Percentiles rank a stretch among this genome's conserved stretches.
These are phyloP conservation scores for Nemania sp. DNA, from an alignment of 2,329 filamentous ascomycete species.

Conservation along the genomic window DNA sequence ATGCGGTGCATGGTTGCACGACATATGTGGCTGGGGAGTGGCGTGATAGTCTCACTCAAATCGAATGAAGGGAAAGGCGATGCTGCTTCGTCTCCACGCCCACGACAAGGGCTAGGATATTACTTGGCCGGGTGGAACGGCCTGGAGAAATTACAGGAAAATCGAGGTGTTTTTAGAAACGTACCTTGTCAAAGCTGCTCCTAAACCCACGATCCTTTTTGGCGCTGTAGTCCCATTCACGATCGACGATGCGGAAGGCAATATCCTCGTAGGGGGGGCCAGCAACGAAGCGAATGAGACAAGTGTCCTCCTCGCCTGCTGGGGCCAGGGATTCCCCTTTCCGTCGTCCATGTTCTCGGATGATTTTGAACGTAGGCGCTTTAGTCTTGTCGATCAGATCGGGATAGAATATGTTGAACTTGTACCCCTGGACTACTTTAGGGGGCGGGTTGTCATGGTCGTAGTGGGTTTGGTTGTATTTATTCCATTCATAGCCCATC, in stretches of 20 bases:
- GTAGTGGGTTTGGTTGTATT: conserved; percentile 99
- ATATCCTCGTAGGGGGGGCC: conserved; percentile 96
- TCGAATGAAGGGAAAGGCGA: conserved; percentile 16
- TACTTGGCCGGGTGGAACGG: conserved; percentile 4
- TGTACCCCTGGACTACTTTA: conserved; percentile 98
- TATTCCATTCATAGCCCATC: conserved; percentile 99
- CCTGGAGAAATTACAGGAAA: conserved; percentile 24
- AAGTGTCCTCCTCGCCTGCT: conserved; percentile 95
- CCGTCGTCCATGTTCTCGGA: conserved; percentile 87
- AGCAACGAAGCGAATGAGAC: conserved; percentile 92
- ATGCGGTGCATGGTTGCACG: conserved; percentile 26
- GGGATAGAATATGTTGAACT: conserved; percentile 99
- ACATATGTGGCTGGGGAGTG: conserved; percentile 22
- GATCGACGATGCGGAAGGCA: conserved; percentile 95
- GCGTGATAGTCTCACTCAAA: conserved; percentile 14
- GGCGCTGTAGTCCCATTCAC: conserved; percentile 98
- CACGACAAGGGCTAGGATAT: conserved; percentile 14
- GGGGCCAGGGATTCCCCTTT: conserved; percentile 90
- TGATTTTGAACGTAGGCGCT: conserved; percentile 93
- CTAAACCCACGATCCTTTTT: conserved; percentile 94
- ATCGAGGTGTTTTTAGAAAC: conserved; percentile 37
- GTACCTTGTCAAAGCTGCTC: conserved; percentile 96
- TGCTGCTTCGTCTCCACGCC: conserved; percentile 3
- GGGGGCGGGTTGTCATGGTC: conserved; percentile 97
- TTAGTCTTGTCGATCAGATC: conserved; percentile 94